Base-by-base conservation (phyloP, 2,329 filamentous ascomycete species). In the Aspergillus sp. region DNA sequence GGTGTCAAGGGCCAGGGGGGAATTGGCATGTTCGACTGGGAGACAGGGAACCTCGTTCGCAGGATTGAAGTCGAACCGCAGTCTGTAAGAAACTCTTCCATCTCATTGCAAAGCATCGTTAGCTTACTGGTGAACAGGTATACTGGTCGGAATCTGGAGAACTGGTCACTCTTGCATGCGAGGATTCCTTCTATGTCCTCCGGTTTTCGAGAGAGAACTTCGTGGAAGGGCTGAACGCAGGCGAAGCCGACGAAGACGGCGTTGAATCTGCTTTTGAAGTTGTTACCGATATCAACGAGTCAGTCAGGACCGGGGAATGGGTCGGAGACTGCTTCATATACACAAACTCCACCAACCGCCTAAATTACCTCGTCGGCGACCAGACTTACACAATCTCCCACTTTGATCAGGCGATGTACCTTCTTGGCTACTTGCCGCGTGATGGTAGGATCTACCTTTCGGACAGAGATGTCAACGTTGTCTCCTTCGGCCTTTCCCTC, bases 261-360 rank as follows among this genome's bases (percentile, higher is more conserved):
- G 89, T 95, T 4, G 91, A 98, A 67, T 75, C 88, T 15, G 91
- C 91, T 4, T 95, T 98, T 48, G 91, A 96, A 55, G 83, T 96
- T 16, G 84, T 96, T 34, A 94, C 88, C 15, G 91, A 96, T 57
- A 86, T 95, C 53, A 89, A 82, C 55, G 91, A 96, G 65, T 84
- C 74, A 43, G 86, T 96, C 32, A 82, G 85, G 44, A 95, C 89
- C 13, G 91, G 89, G 48, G 84, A 93, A 66, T 98, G 91, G 91
- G 84, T 98, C 36, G 91, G 91, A 41, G 91, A 98, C 66, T 94
- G 89, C 68, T 94, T 98, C 71, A 88, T 96, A 58, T 98, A 96
- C 72, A 95, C 91, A 34, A 96, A 93, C 71, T 83, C 75, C 59
- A 93, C 88, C 7, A 95, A 96, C 70, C 83, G 91, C 41, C 71